Evolutionary conservation across 2,329 filamentous ascomycete genomes (phyloP).

Genomic region (Lasiodiplodia sp.): DNA sequence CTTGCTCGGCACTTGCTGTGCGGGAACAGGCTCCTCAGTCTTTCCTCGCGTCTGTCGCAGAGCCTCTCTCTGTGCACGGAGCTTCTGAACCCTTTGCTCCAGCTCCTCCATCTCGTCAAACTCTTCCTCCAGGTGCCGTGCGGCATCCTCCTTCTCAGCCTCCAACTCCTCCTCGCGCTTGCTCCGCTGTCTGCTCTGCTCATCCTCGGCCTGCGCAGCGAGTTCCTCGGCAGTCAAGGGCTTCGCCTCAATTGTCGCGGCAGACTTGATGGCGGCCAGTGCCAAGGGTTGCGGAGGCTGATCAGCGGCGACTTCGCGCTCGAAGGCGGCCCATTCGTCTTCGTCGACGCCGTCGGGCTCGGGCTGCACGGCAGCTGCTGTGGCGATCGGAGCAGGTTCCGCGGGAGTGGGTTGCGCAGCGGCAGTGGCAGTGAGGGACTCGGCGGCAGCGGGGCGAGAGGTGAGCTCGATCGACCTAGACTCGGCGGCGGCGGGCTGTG

Average conservation of each 20-base stretch:
- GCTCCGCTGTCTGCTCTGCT: conserved; percentile 51
- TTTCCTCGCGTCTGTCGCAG: conserved; percentile 41
- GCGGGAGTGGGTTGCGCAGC: conserved; percentile 14
- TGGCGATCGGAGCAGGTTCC: conserved; percentile 15
- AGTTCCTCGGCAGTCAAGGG: conserved; percentile 56
- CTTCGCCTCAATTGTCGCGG: conserved; percentile 54
- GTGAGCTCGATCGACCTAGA: conserved; percentile 28
- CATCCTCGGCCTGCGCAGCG: conserved; percentile 54
- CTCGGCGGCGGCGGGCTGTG: conserved; percentile 11
- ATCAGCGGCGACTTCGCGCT: conserved; percentile 73
- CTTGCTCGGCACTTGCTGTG: conserved; percentile 31
- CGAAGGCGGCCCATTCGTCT: conserved; percentile 85
- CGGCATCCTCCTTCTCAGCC: conserved; percentile 57
- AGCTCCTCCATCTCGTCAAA: conserved; percentile 60
- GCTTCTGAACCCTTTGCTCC: conserved; percentile 53
- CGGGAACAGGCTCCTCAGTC: conserved; percentile 9
- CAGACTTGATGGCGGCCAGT: conserved; percentile 37
- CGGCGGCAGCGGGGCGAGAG: conserved; percentile 8
- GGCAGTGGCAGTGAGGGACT: conserved; percentile 13
- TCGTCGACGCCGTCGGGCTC: conserved; percentile 49
- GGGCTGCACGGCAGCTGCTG: conserved; percentile 30
- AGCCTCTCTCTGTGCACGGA: conserved; percentile 56
- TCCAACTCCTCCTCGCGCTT: conserved; percentile 54
- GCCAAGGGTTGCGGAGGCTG: conserved; percentile 37
- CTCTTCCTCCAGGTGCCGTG: conserved; percentile 53